These are phyloP conservation scores for Venturia carpophila DNA, from an alignment of 2,329 filamentous ascomycete genomes.

Conservation along the genomic window DNA sequence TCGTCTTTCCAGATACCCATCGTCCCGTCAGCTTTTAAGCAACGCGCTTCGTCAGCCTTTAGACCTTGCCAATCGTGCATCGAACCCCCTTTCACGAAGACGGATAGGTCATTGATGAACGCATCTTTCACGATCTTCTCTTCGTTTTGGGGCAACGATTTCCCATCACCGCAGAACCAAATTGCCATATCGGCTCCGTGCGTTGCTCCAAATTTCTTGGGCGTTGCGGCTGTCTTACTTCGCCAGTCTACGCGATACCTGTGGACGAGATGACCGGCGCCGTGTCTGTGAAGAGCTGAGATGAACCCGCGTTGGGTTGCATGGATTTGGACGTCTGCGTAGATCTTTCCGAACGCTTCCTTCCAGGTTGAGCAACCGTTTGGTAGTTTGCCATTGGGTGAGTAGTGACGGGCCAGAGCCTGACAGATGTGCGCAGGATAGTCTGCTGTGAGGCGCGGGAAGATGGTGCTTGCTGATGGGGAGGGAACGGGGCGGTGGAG, in stretches of 20 bases:
- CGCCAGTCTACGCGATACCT: conserved; percentile 50
- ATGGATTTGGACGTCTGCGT: conserved; percentile 51
- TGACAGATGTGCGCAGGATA: conserved; percentile 41
- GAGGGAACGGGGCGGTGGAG: conserved; percentile 41
- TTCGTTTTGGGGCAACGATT: conserved; percentile 36
- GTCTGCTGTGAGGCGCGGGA: conserved; percentile 42
- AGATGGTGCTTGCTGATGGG: conserved; percentile 36
- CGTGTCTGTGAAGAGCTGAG: conserved; percentile 36
- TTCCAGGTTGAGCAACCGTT: conserved; percentile 38
- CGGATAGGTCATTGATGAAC: conserved; percentile 33
- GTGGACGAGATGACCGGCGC: conserved; percentile 39
- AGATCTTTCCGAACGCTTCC: conserved; percentile 47
- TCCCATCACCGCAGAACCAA: conserved; percentile 50
- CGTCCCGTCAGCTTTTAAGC: conserved; percentile 40
- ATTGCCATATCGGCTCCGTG: conserved; percentile 47
- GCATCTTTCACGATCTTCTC: conserved; percentile 33
- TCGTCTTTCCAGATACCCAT: conserved; percentile 42
- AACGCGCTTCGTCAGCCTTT: conserved; percentile 24
- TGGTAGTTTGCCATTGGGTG: conserved; percentile 35
- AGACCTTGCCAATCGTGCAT: conserved; percentile 21
- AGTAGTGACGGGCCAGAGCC: conserved; percentile 39
- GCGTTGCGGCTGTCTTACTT: conserved; percentile 39
- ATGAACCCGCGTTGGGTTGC: conserved; percentile 45
- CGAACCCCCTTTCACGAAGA: conserved; percentile 36
- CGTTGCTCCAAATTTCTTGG: conserved; percentile 43